Conservation (phyloP, 306 rosid genomes). For the Prosopis cineraria region DNA sequence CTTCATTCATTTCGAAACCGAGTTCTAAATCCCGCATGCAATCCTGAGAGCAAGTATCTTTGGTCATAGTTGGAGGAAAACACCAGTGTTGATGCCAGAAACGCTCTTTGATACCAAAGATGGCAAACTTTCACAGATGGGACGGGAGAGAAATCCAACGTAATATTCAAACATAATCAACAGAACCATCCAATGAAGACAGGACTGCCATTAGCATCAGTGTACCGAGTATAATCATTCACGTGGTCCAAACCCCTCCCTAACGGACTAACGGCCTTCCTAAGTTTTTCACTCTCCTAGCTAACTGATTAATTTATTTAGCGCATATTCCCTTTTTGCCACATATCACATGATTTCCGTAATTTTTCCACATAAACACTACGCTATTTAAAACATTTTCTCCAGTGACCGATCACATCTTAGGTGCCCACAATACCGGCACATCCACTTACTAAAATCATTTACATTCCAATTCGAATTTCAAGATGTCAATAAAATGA, state of each 20-base stretch:
- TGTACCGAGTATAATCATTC: neutral
- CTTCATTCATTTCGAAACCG: neutral
- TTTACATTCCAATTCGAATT: conserved; percentile 13
- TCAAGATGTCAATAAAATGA: conserved; percentile 4
- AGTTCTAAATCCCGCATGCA: neutral
- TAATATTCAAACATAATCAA: neutral
- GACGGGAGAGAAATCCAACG: neutral
- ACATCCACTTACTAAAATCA: conserved; percentile 3
- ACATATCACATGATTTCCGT: neutral
- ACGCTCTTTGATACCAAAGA: neutral
- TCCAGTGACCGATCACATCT: neutral
- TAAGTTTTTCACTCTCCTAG: neutral
- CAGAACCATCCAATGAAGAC: neutral
- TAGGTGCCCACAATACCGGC: conserved; percentile 17
- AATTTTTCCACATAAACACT: neutral
- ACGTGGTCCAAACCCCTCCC: neutral
- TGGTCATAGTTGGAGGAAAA: neutral
- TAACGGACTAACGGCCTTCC: neutral
- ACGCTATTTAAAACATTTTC: neutral
- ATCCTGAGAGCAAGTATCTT: neutral
- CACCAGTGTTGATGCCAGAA: neutral
- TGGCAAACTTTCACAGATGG: neutral
- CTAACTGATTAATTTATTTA: neutral
- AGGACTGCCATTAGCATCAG: neutral
- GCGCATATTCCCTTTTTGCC: neutral